Base-by-base conservation (phyloP, 345 rosid genomes). In the Nephelium lappaceum region DNA sequence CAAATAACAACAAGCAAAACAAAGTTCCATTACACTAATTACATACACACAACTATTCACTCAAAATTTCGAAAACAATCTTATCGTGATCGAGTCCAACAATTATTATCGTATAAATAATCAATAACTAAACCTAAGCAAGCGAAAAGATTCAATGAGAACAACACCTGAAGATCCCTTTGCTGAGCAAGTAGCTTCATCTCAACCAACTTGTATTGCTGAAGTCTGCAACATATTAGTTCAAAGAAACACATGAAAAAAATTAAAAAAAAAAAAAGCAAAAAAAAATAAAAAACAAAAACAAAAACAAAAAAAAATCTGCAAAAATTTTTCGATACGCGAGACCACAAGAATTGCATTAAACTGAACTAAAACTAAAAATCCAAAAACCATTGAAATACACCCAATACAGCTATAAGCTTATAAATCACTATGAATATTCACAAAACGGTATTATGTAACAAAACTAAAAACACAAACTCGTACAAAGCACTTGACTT, bases 171-270 rank as follows among this genome's bases (percentile, higher is more conserved):
- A 79, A 89, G 96, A 77, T 90, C 94, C 78, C 98, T 93, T 74
- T 93, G 98, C 75, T 90, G 96, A 61, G 98, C 98, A 67, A 93
- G 94, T 77, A 93, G 95, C 71, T 93, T 91, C 97, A 91, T 93
- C 78, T 93, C 97, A 49, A 90, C 97, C 82, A 93, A 58, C 80
- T 88, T 93, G 82, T 93, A 93, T 72, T 93, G 98, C 86, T 91
- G 95, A 74, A 92, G 98, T 76, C 98, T 97, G 86, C 81, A 83
- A 57, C 25, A 27, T 49, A 55, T 25, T 27, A 39, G 24, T 58
- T 14, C 42, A 60, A 14, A 42, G 0, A 53, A 16, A 2, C 31
- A 39, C 38, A 2, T 36, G 57, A 60, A 19, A 42, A 31, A 19
- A 63, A 42, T 61, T 39, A 45, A 5, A 53, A 39, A 67, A 63